Base-by-base conservation (phyloP, 2,329 filamentous ascomycete species). In the Canariomyces notabilis region DNA sequence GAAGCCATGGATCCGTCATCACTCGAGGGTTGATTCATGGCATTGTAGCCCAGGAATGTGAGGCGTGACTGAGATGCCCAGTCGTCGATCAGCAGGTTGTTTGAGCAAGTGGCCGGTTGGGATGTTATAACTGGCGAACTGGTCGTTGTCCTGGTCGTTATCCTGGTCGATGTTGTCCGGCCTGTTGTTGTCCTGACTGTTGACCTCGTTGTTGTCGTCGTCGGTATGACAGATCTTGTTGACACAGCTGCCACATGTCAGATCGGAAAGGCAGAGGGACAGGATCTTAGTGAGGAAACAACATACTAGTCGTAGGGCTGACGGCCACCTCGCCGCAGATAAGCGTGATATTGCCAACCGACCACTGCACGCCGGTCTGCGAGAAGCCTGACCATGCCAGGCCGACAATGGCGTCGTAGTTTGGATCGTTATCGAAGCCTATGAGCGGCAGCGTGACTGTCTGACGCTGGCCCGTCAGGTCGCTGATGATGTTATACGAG, bases 11-110 rank as follows among this genome's bases (percentile, higher is more conserved):
- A 74, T 2, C 63, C 72, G 58, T 82, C 79, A 51, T 80, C 75
- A 26, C 76, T 78, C 5, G 74, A 74, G 4, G 78, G 68, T 51
- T 74, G 65, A 2, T 74, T 64, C 64, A 81, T 65, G 31, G 78
- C 69, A 57, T 82, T 82, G 66, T 82, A 82, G 56, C 68, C 75
- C 14, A 82, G 63, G 61, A 82, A 82, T 1, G 75, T 79, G 42
- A 82, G 61, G 22, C 78, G 75, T 5, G 78, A 82, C 58, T 82
- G 79, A 7, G 78, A 82, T 44, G 69, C 69, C 71, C 75, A 82
- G 64, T 82, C 79, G 52, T 82, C 79, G 44, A 82, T 58, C 31
- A 62, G 48, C 36, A 62, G 49, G 35, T 60, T n/a, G n/a, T n/a
- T 57, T 14, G 53, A 48, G 49, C 61, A 64, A 7, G 40, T 42